Evolutionary conservation across 2,329 filamentous ascomycete genomes (phyloP).

Genomic region (Sordariomycetes sp.): DNA sequence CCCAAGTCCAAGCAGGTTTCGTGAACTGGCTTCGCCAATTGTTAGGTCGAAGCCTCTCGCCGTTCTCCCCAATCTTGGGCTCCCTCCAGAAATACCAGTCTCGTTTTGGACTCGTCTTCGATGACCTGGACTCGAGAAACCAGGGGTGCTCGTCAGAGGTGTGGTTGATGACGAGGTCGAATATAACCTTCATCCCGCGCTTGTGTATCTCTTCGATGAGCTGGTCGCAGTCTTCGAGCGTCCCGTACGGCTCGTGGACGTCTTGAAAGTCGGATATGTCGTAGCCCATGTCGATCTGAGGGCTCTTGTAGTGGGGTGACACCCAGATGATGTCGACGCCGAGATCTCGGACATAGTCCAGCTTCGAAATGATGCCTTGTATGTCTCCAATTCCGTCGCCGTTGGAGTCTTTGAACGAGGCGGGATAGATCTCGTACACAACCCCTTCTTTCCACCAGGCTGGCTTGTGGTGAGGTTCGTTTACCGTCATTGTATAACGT

Average conservation of each 20-base stretch:
- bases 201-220: conserved; percentile 50
- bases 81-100: conserved; percentile 53
- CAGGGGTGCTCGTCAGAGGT: conserved; percentile 49
- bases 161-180: conserved; percentile 72
- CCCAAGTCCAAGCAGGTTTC: conserved; percentile 51
- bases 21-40: conserved; percentile 56
- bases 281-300: conserved; percentile 61
- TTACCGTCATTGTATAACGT: too few species aligned
- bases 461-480: too few species aligned
- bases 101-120: conserved; percentile 47
- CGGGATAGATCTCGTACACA: conserved; percentile 49
- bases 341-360: conserved; percentile 51
- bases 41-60: conserved; percentile 54
- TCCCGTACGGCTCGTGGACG: conserved; percentile 58
- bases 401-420: conserved; percentile 46
- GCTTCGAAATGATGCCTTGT: conserved; percentile 48
- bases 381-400: conserved; percentile 53
- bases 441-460: conserved; percentile 52
- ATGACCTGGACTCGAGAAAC: conserved; percentile 54
- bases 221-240: conserved; percentile 52
- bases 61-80: conserved; percentile 36
- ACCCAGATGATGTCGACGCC: conserved; percentile 60
- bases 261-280: conserved; percentile 59
- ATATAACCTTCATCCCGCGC: conserved; percentile 58
- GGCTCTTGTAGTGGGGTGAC: conserved; percentile 54